phyloP scores from a whole-genome alignment of 2,329 filamentous ascomycete genomes.

The Colletotrichum acutatum region DNA sequence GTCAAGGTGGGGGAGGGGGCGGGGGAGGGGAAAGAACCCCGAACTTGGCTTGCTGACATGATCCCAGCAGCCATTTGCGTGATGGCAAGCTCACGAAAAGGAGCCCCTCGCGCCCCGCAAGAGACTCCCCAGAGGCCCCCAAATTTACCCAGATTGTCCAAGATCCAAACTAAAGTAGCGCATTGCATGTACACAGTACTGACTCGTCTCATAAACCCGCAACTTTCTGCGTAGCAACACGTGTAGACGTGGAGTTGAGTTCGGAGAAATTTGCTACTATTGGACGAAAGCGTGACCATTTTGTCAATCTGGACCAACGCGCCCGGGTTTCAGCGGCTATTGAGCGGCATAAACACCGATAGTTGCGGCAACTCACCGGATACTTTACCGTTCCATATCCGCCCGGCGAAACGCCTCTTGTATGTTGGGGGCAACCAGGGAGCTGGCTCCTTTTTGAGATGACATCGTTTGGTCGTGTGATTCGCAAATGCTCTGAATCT shows the following conservation, averaged over 20 bases:
- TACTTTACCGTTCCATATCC: not conserved
- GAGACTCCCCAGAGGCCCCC: not conserved
- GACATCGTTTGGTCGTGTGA: not conserved
- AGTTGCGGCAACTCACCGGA: constrained; percentile 7
- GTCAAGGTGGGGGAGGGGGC: constrained; percentile 4
- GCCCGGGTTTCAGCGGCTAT: constrained; percentile 2
- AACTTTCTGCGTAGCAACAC: not conserved
- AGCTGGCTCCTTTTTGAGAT: not conserved
- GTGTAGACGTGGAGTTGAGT: not conserved
- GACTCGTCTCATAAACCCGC: constrained; percentile 15
- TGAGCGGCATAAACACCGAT: constrained; percentile 1
- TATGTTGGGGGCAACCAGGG: no score
- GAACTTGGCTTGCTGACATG: not conserved
- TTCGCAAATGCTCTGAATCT: not conserved
- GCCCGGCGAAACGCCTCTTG: not conserved
- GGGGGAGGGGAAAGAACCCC: constrained; percentile 8
- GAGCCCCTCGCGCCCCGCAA: no score
- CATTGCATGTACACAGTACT: not conserved
- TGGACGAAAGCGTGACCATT: not conserved
- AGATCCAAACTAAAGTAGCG: not conserved
- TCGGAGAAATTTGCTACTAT: not conserved
- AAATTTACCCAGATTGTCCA: not conserved
- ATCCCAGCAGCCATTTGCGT: not conserved
- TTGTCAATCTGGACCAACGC: no score
- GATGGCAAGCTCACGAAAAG: no score